Percentiles rank a stretch among this genome's conserved stretches.
These are phyloP conservation scores for Populus simonii DNA, from an alignment of 345 rosid species.

Conservation along the genomic window DNA sequence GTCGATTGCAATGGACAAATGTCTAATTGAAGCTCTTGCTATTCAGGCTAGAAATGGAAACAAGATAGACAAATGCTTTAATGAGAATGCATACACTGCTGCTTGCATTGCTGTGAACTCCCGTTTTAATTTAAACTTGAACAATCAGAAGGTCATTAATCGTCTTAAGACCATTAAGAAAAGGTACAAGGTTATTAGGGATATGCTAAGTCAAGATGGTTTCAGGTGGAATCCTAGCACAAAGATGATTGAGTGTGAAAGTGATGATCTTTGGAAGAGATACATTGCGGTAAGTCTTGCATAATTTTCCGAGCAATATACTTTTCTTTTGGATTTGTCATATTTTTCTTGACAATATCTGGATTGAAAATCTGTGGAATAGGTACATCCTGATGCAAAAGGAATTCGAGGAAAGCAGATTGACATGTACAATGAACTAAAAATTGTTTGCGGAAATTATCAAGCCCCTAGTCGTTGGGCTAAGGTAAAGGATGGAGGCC, in stretches of 20 bases:
- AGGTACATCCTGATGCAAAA: constrained; percentile 78
- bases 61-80: constrained; percentile 75
- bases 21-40: constrained; percentile 80
- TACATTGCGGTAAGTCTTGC: constrained; percentile 56
- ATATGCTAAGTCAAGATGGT: constrained; percentile 70
- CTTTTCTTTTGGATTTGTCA: neutral
- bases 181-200: constrained; percentile 72
- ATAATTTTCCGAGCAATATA: neutral
- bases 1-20: constrained; percentile 88
- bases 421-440: constrained; percentile 80
- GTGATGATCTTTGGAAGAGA: constrained; percentile 82
- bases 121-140: constrained; percentile 63
- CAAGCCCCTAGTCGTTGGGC: constrained; percentile 67
- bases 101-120: constrained; percentile 73
- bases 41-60: constrained; percentile 78
- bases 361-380: constrained; percentile 21
- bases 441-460: constrained; percentile 74
- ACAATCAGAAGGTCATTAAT: constrained; percentile 76
- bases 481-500: constrained; percentile 59
- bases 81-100: constrained; percentile 74
- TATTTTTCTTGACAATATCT: neutral
- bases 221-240: constrained; percentile 73
- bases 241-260: constrained; percentile 62
- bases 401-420: constrained; percentile 77
- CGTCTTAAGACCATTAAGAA: constrained; percentile 90